A percentile compares a stretch with the other conserved stretches of the same genome.
Conservation (phyloP, 1,284 basidiomycete genomes). For the Ustilago nuda region DNA sequence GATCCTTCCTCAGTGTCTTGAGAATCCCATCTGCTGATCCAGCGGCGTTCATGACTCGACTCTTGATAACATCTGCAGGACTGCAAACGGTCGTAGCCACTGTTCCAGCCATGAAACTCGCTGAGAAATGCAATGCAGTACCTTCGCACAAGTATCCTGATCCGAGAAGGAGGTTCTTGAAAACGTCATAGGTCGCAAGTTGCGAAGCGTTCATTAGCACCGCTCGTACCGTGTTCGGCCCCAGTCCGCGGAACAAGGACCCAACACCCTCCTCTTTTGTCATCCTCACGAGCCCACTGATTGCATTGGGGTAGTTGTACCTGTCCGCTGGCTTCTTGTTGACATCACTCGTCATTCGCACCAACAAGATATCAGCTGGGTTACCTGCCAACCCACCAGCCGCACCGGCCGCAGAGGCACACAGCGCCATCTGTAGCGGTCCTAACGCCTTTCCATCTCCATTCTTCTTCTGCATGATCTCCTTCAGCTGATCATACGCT, state of each 20-base stretch:
- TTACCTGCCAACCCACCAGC: conserved; percentile 66
- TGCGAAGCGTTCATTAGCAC: conserved; percentile 72
- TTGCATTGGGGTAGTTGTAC: conserved; percentile 70
- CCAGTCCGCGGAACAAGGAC: conserved; percentile 71
- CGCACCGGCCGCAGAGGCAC: conserved; percentile 59
- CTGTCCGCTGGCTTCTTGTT: conserved; percentile 60
- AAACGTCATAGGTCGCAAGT: conserved; percentile 72
- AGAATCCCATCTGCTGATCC: conserved; percentile 45
- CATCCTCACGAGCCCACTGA: conserved; percentile 71
- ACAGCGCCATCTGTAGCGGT: conserved; percentile 53
- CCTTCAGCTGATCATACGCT: conserved; percentile 65
- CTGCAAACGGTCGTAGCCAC: conserved; percentile 71
- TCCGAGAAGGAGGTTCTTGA: conserved; percentile 72
- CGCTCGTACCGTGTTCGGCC: conserved; percentile 72
- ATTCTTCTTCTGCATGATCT: conserved; percentile 24
- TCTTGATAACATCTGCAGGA: conserved; percentile 71
- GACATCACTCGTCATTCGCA: conserved; percentile 71
- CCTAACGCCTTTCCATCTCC: conserved; percentile 37
- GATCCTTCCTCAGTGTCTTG: conserved; percentile 46
- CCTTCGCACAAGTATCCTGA: conserved; percentile 71
- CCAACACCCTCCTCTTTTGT: conserved; percentile 71
- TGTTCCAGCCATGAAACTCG: conserved; percentile 72
- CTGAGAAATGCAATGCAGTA: conserved; percentile 71
- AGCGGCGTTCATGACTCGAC: conserved; percentile 71
- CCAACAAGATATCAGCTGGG: conserved; percentile 72